Evolutionary conservation across 768 basidiomycete genomes (phyloP).

Genomic region (Trametes cinnabarina): DNA sequence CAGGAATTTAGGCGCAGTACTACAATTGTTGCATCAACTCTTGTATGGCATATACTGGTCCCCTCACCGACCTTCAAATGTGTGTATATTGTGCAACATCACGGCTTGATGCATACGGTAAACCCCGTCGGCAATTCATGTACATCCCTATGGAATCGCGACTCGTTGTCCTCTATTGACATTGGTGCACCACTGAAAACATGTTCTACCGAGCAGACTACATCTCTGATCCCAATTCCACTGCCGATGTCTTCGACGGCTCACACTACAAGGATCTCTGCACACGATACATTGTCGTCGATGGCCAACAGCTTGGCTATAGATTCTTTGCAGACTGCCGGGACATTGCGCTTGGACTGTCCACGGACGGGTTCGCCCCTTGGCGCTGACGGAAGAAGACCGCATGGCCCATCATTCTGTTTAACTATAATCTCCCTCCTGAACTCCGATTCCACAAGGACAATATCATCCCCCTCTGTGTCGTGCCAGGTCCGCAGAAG

Average conservation of each 20-base stretch:
- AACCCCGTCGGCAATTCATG: constrained; percentile 28
- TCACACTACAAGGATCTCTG: constrained; percentile 30
- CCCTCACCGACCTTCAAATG: constrained; percentile 11
- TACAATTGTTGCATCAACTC: constrained; percentile 45
- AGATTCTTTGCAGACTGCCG: constrained; percentile 35
- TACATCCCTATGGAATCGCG: constrained; percentile 43
- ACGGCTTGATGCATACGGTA: constrained; percentile 22
- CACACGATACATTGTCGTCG: constrained; percentile 25
- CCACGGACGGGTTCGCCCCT: constrained; percentile 41
- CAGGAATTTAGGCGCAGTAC: background rate
- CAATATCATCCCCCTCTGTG: constrained; percentile 38
- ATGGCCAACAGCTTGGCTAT: constrained; percentile 24
- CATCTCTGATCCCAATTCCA: constrained; percentile 16
- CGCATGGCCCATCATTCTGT: constrained; percentile 40
- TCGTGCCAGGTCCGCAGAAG: constrained; percentile 46
- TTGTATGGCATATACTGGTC: constrained; percentile 39
- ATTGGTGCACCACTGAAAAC: constrained; percentile 18
- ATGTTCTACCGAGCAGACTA: constrained; percentile 34
- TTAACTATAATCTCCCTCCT: constrained; percentile 45
- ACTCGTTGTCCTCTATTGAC: constrained; percentile 29
- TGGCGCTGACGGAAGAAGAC: constrained; percentile 34
- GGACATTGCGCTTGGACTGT: constrained; percentile 43
- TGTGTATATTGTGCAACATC: constrained; percentile 39
- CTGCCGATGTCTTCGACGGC: constrained; percentile 39
- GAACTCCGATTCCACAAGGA: constrained; percentile 35